Percentiles rank a stretch among this genome's conserved stretches.
Evolutionary conservation across 768 basidiomycete species (phyloP).

Genomic region (Crepidotus variabilis): DNA sequence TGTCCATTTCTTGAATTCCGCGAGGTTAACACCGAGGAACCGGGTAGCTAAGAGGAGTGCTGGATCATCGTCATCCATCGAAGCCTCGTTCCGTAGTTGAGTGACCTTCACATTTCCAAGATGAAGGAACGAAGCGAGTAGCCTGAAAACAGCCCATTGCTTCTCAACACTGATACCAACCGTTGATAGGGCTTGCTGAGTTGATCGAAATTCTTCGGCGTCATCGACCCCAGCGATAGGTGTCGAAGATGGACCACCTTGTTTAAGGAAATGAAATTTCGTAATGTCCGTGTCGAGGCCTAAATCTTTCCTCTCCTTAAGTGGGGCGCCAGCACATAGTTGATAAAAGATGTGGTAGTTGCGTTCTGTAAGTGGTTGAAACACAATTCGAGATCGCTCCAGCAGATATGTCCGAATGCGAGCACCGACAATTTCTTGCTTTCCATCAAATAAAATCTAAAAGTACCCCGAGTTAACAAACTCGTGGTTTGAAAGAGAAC

Average conservation of each 20-base stretch:
- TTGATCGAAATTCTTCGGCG: constrained; percentile 89
- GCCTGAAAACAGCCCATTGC: constrained; percentile 96
- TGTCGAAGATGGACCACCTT: constrained; percentile 85
- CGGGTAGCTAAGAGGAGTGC: constrained; percentile 79
- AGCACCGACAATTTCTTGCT: constrained; percentile 96
- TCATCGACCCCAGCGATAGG: constrained; percentile 94
- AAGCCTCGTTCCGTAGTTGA: constrained; percentile 75
- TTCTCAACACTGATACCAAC: constrained; percentile 97
- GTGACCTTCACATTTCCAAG: constrained; percentile 97
- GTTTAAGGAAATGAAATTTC: constrained; percentile 89
- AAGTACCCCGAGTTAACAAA: not conserved
- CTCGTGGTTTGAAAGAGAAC: not conserved
- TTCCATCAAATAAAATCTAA: constrained; percentile 94
- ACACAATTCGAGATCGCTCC: constrained; percentile 95
- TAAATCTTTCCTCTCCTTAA: constrained; percentile 93
- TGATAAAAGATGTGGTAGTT: constrained; percentile 99
- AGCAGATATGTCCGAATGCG: constrained; percentile 98
- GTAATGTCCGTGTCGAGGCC: constrained; percentile 82
- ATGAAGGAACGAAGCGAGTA: constrained; percentile 90
- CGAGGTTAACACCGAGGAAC: constrained; percentile 83
- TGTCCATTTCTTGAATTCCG: constrained; percentile 99
- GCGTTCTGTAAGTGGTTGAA: constrained; percentile 93
- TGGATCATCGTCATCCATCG: constrained; percentile 79
- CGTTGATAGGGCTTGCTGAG: constrained; percentile 92
- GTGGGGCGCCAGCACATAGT: constrained; percentile 92